Conservation (phyloP, 148 eudicot genomes). For the Fagopyrum esculentum region DNA sequence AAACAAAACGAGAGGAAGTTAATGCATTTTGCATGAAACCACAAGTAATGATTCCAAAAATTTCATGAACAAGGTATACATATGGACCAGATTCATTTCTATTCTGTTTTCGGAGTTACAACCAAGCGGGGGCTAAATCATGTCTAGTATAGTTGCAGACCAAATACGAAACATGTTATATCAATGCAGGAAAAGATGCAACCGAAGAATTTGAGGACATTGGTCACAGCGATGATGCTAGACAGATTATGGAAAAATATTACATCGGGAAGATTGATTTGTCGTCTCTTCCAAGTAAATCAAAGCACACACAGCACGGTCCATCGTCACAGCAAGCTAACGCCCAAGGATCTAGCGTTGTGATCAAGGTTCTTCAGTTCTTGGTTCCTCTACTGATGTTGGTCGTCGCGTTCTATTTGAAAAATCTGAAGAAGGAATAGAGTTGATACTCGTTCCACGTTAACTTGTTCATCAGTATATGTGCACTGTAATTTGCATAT, state of each 20-base stretch:
- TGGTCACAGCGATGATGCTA: slow-evolving; percentile 41
- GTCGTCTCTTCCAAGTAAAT: slow-evolving; percentile 22
- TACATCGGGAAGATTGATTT: slow-evolving; percentile 29
- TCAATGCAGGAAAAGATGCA: slow-evolving; percentile 41
- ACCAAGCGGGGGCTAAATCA: neutral
- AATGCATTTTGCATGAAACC: no score
- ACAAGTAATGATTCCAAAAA: no score
- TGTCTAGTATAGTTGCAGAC: neutral
- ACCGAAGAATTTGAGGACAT: slow-evolving; percentile 44
- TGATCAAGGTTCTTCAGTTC: slow-evolving; percentile 27
- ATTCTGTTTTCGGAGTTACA: no score
- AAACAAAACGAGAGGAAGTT: no score
- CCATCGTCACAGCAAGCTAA: slow-evolving; percentile 10
- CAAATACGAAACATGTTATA: neutral
- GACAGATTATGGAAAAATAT: slow-evolving; percentile 27
- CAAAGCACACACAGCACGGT: neutral
- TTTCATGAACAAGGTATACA: no score
- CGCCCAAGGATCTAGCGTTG: slow-evolving; percentile 20
- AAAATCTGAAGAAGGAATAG: slow-evolving; percentile 24
- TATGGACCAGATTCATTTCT: no score
- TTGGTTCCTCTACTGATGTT: slow-evolving; percentile 25
- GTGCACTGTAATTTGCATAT: neutral
- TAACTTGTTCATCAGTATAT: neutral
- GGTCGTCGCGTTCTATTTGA: slow-evolving; percentile 25
- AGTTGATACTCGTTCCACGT: neutral